These are phyloP conservation scores for Trypethelium eluteriae DNA, from an alignment of 495 filamentous ascomycete species.

Conservation along the genomic window DNA sequence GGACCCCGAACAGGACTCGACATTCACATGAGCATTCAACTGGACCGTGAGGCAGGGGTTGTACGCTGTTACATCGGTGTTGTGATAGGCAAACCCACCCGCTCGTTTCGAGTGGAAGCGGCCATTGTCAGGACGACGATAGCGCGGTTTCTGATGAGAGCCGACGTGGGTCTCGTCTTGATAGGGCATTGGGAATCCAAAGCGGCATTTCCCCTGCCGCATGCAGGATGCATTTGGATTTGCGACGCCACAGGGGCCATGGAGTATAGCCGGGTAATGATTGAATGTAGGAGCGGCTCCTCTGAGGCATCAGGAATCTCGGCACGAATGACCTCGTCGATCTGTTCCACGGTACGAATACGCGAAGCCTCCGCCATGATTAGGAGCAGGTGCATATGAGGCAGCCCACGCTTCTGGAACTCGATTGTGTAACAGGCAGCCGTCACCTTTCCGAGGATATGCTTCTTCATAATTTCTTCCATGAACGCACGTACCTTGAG, in stretches of 20 bases:
- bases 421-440: neutral
- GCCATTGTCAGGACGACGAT: no score
- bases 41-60: no score
- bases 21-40: neutral
- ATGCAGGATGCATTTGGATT: neutral
- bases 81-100: no score
- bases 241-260: neutral
- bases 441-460: neutral
- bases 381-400: neutral
- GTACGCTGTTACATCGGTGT: no score
- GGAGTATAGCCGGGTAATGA: neutral
- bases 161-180: neutral
- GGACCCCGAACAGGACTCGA: neutral
- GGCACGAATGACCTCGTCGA: neutral
- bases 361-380: neutral
- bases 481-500: neutral
- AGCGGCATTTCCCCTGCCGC: neutral
- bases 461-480: neutral
- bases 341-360: neutral
- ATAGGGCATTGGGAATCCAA: neutral
- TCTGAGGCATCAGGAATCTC: neutral
- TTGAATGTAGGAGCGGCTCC: neutral
- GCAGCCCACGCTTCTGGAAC: neutral
- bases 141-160: neutral
- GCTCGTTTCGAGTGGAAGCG: no score